Conservation (phyloP, 2,329 filamentous ascomycete genomes). For the Colletotrichum spinosum region DNA sequence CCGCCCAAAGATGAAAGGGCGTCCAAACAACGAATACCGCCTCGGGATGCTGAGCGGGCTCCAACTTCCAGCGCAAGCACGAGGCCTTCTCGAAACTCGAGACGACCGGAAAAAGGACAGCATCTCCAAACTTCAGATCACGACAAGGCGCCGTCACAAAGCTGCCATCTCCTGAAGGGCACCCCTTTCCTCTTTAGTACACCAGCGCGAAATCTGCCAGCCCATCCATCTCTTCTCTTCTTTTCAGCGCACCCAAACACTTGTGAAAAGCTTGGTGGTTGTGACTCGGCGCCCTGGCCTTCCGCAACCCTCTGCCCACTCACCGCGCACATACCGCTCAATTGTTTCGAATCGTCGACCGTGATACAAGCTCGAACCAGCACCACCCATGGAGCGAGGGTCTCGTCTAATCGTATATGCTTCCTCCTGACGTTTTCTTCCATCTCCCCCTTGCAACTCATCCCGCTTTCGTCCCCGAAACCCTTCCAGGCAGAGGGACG, state of each 20-base stretch:
- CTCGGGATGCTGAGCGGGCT: background rate
- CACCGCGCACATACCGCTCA: conserved; percentile 24
- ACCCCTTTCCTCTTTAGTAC: conserved; percentile 19
- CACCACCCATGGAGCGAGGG: conserved; percentile 19
- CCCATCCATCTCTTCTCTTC: background rate
- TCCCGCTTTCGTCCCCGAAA: background rate
- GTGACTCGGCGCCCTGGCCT: conserved; percentile 8
- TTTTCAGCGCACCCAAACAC: conserved; percentile 16
- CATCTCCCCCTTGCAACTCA: background rate
- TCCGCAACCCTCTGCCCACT: background rate
- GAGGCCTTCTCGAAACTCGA: background rate
- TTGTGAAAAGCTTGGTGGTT: conserved; percentile 1
- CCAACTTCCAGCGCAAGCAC: background rate
- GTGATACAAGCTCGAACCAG: conserved; percentile 7
- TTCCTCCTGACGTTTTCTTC: background rate
- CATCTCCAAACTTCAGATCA: conserved; percentile 1
- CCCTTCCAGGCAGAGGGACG: background rate
- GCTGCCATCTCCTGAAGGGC: conserved; percentile 11
- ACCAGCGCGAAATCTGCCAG: conserved; percentile 26
- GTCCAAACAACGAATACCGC: background rate
- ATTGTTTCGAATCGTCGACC: conserved; percentile 26
- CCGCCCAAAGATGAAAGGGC: background rate
- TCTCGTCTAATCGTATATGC: conserved; percentile 25
- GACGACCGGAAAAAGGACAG: conserved; percentile 1
- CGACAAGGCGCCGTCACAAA: conserved; percentile 19